Conservation (phyloP, 2,329 filamentous ascomycete species). For the Stenocarpella maydis region DNA sequence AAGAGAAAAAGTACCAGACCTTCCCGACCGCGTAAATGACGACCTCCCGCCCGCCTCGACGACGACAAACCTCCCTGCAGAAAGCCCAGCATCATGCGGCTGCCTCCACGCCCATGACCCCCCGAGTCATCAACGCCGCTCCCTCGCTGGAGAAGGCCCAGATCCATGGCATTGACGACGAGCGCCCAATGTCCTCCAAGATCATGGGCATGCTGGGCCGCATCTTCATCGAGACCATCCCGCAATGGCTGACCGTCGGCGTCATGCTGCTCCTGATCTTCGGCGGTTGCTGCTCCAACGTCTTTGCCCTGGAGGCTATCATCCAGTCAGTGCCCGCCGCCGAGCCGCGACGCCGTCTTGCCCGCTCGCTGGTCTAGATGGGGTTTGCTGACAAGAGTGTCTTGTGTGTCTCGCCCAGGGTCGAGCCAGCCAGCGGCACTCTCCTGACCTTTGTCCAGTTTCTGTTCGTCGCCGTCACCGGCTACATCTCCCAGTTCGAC, state of each 20-base stretch:
- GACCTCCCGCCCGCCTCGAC: constrained; percentile 50
- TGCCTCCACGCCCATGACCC: constrained; percentile 50
- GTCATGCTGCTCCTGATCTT: constrained; percentile 88
- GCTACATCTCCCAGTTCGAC: constrained; percentile 80
- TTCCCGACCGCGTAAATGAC: constrained; percentile 50
- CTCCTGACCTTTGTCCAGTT: constrained; percentile 92
- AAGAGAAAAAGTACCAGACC: not conserved
- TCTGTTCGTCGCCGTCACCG: constrained; percentile 80
- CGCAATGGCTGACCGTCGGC: constrained; percentile 68
- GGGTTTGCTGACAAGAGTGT: constrained; percentile 37
- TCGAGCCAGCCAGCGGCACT: constrained; percentile 84
- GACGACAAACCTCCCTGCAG: constrained; percentile 53
- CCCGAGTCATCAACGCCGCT: constrained; percentile 62
- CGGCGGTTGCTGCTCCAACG: constrained; percentile 74
- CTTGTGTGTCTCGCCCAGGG: constrained; percentile 55
- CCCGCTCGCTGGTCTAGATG: not conserved
- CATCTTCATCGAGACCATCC: constrained; percentile 66
- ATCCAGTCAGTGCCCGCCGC: constrained; percentile 74
- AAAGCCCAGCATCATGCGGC: constrained; percentile 52
- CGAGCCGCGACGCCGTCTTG: not conserved
- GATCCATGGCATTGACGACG: constrained; percentile 63
- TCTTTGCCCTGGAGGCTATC: constrained; percentile 95
- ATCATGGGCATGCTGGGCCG: constrained; percentile 60
- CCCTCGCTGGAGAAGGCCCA: constrained; percentile 63
- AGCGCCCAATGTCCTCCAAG: constrained; percentile 57